Evolutionary conservation across 768 basidiomycete genomes (phyloP), one percentile per base, ranked within the genome.

Genomic region (Fomitopsis serialis): DNA sequence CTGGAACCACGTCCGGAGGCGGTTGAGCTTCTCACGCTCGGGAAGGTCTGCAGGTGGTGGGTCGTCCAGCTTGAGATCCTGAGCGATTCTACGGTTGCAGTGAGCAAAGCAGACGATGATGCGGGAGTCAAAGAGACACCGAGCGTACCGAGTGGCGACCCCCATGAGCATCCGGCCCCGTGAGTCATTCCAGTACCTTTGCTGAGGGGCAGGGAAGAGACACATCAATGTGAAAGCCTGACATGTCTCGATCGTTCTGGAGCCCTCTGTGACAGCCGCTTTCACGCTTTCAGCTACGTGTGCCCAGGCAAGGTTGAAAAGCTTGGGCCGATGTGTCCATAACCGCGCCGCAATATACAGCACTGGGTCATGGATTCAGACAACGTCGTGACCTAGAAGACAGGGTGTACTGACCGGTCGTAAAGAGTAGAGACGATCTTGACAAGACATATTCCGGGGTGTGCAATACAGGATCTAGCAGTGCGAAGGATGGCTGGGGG

Each of bases 151-250:
- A 44, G 84, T 82, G 21, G 83, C 84, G 52, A 85, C 75, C 8
- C 85, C 84, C 68, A 85, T 79, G 36, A 82, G 70, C 51, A 86
- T 66, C 82, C 84, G 87, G 57, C 83, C 83, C 35, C 80, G 68
- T 62, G 87, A 85, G 61, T 87, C 82, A 23, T 76, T 74, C 8
- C 5, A 19, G 76, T 81, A n/a, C n/a, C n/a, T 85, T 58, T 78
- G 79, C 60, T 78, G 75, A 0, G 81, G 80, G 11, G 75, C 66
- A 17, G 80, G 78, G 63, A 83, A 83, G 15, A 79, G 75, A 19
- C 79, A 75, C 64, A 85, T 70, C 22, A 88, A 61, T 9, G 87
- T 68, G 59, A 84, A 87, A 24, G 86, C 85, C 61, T 89, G 87
- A 51, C 82, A 84, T 23, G 83, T 77, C 59, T 89, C 87, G 15